Evolutionary conservation across 2,329 filamentous ascomycete species (phyloP).

Genomic region (Penicillium griseofulvum): DNA sequence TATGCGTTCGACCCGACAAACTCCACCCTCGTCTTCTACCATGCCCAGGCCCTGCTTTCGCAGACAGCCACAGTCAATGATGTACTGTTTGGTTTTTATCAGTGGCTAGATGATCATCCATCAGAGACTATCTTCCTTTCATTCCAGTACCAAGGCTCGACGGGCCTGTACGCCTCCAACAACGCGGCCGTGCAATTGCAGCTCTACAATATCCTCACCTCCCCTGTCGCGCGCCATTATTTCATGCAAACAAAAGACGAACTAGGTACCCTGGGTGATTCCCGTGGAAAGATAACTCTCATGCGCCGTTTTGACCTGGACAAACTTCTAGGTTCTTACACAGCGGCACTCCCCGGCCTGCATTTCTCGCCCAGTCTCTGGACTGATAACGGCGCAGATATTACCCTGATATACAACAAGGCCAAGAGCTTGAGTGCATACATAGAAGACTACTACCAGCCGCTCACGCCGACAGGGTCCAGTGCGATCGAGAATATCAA

Average conservation of each 20-base stretch:
- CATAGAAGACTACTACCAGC: constrained; percentile 53
- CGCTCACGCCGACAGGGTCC: constrained; percentile 30
- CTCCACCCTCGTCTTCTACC: constrained; percentile 50
- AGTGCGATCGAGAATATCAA: constrained; percentile 41
- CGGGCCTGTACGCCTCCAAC: constrained; percentile 24
- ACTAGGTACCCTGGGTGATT: constrained; percentile 38
- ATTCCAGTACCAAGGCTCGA: constrained; percentile 47
- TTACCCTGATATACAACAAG: constrained; percentile 45
- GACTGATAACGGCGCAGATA: constrained; percentile 45
- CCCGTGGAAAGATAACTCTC: constrained; percentile 43
- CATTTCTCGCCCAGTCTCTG: constrained; percentile 47
- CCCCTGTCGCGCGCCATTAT: constrained; percentile 39
- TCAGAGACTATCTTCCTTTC: constrained; percentile 49
- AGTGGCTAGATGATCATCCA: constrained; percentile 50
- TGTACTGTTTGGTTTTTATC: constrained; percentile 49
- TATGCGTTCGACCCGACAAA: constrained; percentile 50
- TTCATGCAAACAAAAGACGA: constrained; percentile 39
- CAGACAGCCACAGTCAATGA: constrained; percentile 46
- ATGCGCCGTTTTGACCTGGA: constrained; percentile 49
- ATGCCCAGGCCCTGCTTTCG: constrained; percentile 47
- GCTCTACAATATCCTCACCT: constrained; percentile 43
- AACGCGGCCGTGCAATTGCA: constrained; percentile 38
- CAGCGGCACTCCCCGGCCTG: constrained; percentile 45
- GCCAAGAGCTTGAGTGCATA: constrained; percentile 41
- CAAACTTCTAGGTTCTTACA: constrained; percentile 35